Conservation (phyloP, 768 basidiomycete species). For the Lentinula raphanica region DNA sequence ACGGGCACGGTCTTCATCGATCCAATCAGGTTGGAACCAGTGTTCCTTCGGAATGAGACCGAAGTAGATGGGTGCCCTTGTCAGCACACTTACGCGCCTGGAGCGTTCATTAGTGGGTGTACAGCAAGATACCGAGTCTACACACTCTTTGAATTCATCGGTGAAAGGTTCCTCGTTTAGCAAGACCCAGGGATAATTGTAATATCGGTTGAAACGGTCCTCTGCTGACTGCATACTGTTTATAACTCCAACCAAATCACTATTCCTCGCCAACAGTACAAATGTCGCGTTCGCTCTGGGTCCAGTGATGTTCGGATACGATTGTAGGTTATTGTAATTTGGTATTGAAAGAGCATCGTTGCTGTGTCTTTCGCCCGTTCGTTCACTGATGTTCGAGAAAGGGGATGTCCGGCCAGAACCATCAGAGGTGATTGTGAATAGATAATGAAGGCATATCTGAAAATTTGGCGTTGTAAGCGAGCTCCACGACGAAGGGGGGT, state of each 20-base stretch:
- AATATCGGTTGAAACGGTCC: conserved; percentile 76
- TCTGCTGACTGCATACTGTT: conserved; percentile 67
- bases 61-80: conserved; percentile 55
- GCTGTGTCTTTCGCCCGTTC: conserved; percentile 3
- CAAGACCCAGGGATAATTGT: conserved; percentile 77
- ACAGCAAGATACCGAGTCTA: not conserved
- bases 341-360: not conserved
- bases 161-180: conserved; percentile 79
- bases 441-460: conserved; percentile 53
- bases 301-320: conserved; percentile 1
- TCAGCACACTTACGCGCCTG: conserved; percentile 51
- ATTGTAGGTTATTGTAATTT: not conserved
- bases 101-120: not conserved
- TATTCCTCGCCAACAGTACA: conserved; percentile 64
- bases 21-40: conserved; percentile 79
- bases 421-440: conserved; percentile 45
- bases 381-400: conserved; percentile 31
- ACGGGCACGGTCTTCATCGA: conserved; percentile 65
- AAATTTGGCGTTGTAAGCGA: not conserved
- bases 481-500: not conserved
- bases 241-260: conserved; percentile 45
- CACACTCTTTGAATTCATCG: conserved; percentile 64
- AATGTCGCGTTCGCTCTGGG: conserved; percentile 71
- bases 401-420: conserved; percentile 45
- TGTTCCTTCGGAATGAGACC: conserved; percentile 71